Evolutionary conservation across 2,329 filamentous ascomycete species (phyloP).

Genomic region (Lecanicillium sp.): DNA sequence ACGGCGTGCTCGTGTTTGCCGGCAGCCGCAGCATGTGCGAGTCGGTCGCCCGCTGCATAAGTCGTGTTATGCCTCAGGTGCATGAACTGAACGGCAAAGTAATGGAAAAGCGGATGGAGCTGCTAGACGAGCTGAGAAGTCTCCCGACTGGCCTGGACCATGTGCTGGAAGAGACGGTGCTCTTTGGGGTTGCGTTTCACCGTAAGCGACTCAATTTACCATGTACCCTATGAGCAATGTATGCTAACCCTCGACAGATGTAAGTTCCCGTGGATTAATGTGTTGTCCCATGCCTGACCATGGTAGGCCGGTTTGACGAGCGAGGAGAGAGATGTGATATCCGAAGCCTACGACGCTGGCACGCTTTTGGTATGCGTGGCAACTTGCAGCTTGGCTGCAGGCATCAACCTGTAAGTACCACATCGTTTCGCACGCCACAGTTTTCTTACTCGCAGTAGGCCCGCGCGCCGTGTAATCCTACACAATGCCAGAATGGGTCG

Average conservation of each 20-base stretch:
- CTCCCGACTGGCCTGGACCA: slow-evolving; percentile 60
- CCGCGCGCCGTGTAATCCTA: slow-evolving; percentile 65
- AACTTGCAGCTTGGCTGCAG: slow-evolving; percentile 73
- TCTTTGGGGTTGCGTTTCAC: slow-evolving; percentile 66
- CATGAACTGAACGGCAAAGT: slow-evolving; percentile 37
- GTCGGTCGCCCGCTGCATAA: slow-evolving; percentile 59
- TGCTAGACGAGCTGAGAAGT: slow-evolving; percentile 59
- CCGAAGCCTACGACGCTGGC: slow-evolving; percentile 62
- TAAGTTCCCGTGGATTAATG: slow-evolving; percentile 15
- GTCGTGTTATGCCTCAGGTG: slow-evolving; percentile 52
- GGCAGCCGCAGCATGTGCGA: slow-evolving; percentile 62
- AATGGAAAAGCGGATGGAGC: slow-evolving; percentile 52
- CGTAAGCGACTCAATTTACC: slow-evolving; percentile 34
- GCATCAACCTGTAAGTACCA: slow-evolving; percentile 57
- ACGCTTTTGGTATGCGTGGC: slow-evolving; percentile 64
- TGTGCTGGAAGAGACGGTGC: slow-evolving; percentile 55
- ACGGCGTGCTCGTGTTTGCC: slow-evolving; percentile 67
- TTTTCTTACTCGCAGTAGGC: slow-evolving; percentile 22
- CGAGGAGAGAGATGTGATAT: slow-evolving; percentile 67
- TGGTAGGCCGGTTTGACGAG: slow-evolving; percentile 58
- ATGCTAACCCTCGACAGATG: slow-evolving; percentile 23
- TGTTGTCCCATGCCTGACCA: slow-evolving; percentile 14
- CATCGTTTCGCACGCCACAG: background rate
- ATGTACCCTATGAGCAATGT: background rate
- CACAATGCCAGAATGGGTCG: slow-evolving; percentile 70